These are phyloP conservation scores for Elymus sibiricus DNA, from an alignment of 176 grass and related monocot species.

Conservation along the genomic window DNA sequence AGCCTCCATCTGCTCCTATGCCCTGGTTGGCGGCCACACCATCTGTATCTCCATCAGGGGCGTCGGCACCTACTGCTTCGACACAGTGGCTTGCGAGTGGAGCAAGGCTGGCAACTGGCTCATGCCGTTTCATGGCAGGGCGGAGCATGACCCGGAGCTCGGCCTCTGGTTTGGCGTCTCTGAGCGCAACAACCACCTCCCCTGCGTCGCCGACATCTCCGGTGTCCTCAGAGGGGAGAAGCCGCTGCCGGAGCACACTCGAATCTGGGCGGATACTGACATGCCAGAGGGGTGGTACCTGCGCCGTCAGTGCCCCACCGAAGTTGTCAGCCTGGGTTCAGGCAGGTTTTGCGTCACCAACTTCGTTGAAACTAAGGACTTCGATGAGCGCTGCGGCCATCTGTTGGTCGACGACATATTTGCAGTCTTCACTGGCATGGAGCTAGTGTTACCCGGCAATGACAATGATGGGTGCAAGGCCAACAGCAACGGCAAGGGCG, in stretches of 20 bases:
- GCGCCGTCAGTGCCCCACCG: too few relatives aligned
- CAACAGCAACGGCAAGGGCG: neutral
- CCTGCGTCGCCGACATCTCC: neutral
- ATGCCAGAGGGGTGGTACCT: neutral
- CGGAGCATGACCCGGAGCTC: neutral
- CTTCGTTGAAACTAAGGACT: neutral
- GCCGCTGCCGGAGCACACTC: neutral
- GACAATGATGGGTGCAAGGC: neutral
- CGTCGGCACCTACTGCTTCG: constrained; percentile 8
- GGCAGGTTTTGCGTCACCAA: neutral
- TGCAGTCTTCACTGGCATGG: neutral
- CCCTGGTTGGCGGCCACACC: neutral
- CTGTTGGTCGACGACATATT: neutral
- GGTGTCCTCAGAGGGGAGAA: neutral
- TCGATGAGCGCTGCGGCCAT: too few relatives aligned
- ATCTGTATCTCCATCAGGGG: neutral
- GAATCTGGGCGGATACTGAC: neutral
- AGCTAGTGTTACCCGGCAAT: neutral
- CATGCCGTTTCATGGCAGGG: neutral
- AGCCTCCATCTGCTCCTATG: neutral
- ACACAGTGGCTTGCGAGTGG: neutral
- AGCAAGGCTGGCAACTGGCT: neutral
- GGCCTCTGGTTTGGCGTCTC: neutral
- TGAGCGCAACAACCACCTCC: neutral
- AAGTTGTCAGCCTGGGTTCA: neutral